Evolutionary conservation across 2,329 filamentous ascomycete species (phyloP), one percentile per base, ranked within the genome.

Genomic region (Penicillium decumbens): DNA sequence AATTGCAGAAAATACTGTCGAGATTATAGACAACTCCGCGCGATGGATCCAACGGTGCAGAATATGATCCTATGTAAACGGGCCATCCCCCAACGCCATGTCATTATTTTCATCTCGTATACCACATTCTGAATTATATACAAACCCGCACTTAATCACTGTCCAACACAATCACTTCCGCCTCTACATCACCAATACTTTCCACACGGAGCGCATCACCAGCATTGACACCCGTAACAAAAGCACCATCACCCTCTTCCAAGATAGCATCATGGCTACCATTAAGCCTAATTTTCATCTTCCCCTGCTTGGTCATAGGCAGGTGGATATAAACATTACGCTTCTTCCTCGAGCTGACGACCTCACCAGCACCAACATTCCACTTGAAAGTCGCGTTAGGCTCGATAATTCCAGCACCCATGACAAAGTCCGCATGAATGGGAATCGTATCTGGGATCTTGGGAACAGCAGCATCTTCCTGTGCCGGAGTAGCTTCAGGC

Each of bases 401-500:
- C 6, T 76, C 78, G 47, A 95, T 80, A 48, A 95, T 82, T 6
- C 83, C 84, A 0, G 89, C 89, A 30, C 81, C 83, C 88, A 95
- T 93, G 52, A 86, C 83, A 43, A 95, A 79, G 72, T 95, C 89
- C 9, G 89, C 86, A 65, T 95, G 87, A 47, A 95, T 85, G 6
- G 88, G 87, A 55, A 95, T 95, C 0, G 85, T 85, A n/a, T 75
- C 79, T 1, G 78, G 72, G 18, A 87, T 73, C 2, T 71, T 72
- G 0, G 87, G 83, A 54, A 82, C 77, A 1, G 81, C 84, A 6
- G 76, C 80, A 54, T 77, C 77, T 64, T 92, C 87, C 59, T 86
- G 78, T 41, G 80, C 78, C 0, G 70, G 65, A 0, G 79, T 81
- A 4, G 85, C 85, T 4, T 82, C 78, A 1, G 73, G 72, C 0